Evolutionary conservation across 2,329 filamentous ascomycete species (phyloP).

Genomic region (Zymoseptoria pseudotritici): DNA sequence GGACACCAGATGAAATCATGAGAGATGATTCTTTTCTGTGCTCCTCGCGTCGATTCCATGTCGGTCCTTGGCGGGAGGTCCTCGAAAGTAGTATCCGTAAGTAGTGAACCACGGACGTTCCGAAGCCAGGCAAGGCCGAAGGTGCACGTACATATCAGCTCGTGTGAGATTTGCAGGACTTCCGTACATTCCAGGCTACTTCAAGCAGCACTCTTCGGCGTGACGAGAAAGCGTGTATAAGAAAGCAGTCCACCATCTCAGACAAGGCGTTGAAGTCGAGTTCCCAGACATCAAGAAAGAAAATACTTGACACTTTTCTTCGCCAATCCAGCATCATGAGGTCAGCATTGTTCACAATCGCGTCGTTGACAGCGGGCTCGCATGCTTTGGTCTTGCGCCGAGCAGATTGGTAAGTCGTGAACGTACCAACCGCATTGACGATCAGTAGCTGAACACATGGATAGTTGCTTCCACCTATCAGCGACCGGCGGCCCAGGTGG

Average conservation of each 20-base stretch:
- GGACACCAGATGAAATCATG: neutral
- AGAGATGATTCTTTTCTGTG: neutral
- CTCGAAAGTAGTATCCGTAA: neutral
- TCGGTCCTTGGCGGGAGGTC: neutral
- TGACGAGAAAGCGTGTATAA: no score
- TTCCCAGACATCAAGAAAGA: no score
- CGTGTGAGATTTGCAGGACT: neutral
- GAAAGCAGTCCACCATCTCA: no score
- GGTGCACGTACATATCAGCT: neutral
- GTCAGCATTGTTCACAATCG: neutral
- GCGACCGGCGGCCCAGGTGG: constrained; percentile 38
- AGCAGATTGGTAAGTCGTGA: neutral
- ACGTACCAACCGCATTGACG: neutral
- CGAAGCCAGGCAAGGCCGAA: neutral
- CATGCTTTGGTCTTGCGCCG: neutral
- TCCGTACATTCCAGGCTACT: neutral
- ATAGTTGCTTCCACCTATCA: constrained; percentile 47
- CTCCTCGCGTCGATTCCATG: neutral
- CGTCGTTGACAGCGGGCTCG: neutral
- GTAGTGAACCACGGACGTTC: no score
- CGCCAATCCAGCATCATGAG: neutral
- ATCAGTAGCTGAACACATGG: neutral
- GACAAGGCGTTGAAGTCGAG: no score
- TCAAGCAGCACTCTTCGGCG: no score
- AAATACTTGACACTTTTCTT: no score